Evolutionary conservation across 2,329 filamentous ascomycete species (phyloP), one percentile per base, ranked within the genome.

Genomic region (Mycosphaerella sp.): DNA sequence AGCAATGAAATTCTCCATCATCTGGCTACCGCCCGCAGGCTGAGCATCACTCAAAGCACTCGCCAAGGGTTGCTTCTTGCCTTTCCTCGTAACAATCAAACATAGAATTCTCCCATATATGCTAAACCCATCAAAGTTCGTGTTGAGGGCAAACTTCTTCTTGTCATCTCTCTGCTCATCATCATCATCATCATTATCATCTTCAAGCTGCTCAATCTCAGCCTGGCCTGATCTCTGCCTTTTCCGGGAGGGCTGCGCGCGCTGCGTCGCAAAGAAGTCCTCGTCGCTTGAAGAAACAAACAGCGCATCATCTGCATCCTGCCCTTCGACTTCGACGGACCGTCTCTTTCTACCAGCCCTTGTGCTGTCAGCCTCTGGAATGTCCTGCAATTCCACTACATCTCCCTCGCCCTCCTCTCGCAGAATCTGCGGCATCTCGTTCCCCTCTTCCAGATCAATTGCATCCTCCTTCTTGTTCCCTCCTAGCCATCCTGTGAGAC

Each of bases 81-180:
- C 77, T 58, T 83, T 85, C 55, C 85, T 83, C 66, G 85, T 87
- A 69, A 98, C 84, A 7, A 98, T 86, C 52, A 98, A 77, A 69
- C 90, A 97, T 21, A 98, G 75, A 41, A 95, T 89, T 60, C 89
- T 86, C 9, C 93, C 89, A 71, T 95, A 95, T 65, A 98, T 96
- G 62, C 86, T 87, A 71, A 97, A 97, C 7, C 93, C 91, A 64
- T 97, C 89, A 70, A 97, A 98, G 12, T 83, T 84, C 21, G 91
- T 93, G 55, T 86, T 84, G 74, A 96, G 80, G 16, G 79, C 81
- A 61, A 95, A 73, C 69, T 96, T 97, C 75, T 98, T 96, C 72
- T 96, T 94, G 64, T 95, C 86, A 51, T 86, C 82, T 8, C 68
- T 54, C n/a, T 59, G 56, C 9, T 54, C 60, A 8, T 53, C 57